Evolutionary conservation across 2,329 filamentous ascomycete genomes (phyloP).

Genomic region (Alternaria hordeiaustralica): DNA sequence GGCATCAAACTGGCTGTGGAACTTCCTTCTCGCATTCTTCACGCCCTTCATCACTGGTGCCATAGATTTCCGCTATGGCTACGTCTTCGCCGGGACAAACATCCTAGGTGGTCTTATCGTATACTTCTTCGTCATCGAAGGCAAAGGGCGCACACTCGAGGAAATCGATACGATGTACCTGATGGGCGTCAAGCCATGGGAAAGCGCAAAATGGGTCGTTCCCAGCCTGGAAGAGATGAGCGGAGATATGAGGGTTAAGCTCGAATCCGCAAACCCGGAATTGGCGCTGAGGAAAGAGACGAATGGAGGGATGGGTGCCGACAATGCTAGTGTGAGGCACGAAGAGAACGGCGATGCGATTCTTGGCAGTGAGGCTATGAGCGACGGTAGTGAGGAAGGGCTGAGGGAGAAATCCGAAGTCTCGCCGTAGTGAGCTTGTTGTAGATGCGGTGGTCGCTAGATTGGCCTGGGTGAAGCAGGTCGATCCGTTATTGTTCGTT

Average conservation of each 20-base stretch:
- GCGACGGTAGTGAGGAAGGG: constrained; percentile 10
- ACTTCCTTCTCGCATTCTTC: constrained; percentile 66
- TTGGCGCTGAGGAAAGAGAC: constrained; percentile 17
- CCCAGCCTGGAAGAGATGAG: constrained; percentile 35
- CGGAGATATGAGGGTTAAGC: constrained; percentile 28
- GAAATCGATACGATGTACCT: constrained; percentile 78
- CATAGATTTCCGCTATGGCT: constrained; percentile 75
- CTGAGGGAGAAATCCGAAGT: constrained; percentile 14
- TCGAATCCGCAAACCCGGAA: constrained; percentile 32
- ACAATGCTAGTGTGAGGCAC: background rate
- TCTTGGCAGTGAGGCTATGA: background rate
- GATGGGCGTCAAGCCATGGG: constrained; percentile 66
- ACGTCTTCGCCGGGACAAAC: constrained; percentile 76
- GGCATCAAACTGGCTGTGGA: constrained; percentile 53
- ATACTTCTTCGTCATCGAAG: constrained; percentile 80
- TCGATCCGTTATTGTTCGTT: background rate
- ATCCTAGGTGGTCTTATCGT: constrained; percentile 68
- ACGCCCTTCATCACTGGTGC: constrained; percentile 76
- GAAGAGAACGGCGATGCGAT: constrained; percentile 6
- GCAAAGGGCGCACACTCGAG: constrained; percentile 74
- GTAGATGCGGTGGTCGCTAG: background rate
- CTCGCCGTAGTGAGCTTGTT: background rate
- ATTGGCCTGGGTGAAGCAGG: constrained; percentile 3
- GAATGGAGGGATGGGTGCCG: background rate
- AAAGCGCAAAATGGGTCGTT: constrained; percentile 61